Percentiles rank a stretch among this genome's conserved stretches.
phyloP scores from a whole-genome alignment of 148 eudicot species.

The Pouteria glomerata region DNA sequence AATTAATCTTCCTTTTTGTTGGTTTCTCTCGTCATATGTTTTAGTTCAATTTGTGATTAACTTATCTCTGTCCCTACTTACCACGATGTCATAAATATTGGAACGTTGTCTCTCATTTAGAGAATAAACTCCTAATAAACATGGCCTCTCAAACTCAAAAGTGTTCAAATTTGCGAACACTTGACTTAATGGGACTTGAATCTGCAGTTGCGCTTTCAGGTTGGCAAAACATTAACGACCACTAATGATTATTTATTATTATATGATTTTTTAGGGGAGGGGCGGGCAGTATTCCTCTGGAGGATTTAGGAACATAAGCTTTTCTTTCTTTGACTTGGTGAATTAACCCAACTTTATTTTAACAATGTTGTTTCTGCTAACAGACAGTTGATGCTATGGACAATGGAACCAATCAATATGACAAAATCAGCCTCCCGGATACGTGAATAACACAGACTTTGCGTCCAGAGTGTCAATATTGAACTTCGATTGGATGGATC shows the following conservation, averaged over 20 bases:
- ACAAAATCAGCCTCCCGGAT: constrained; percentile 36
- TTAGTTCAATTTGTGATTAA: not conserved
- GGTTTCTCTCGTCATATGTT: not conserved
- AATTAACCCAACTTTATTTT: not conserved
- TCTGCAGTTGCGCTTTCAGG: not conserved
- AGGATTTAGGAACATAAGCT: not conserved
- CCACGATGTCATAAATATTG: not conserved
- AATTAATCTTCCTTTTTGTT: not conserved
- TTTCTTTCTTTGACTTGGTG: not conserved
- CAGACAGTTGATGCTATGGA: constrained; percentile 70
- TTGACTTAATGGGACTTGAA: constrained; percentile 4
- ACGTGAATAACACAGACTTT: constrained; percentile 46
- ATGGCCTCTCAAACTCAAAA: not conserved
- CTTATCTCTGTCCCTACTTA: not conserved
- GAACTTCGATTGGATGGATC: constrained; percentile 53
- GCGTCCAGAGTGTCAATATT: constrained; percentile 51
- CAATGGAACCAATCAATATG: constrained; percentile 47
- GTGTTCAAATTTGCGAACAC: not conserved
- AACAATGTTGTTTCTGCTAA: constrained; percentile 9
- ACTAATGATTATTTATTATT: too few relatives aligned
- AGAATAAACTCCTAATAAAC: not conserved
- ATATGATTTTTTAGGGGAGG: not conserved
- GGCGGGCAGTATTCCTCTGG: not conserved
- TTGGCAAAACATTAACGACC: too few relatives aligned
- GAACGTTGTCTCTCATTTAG: not conserved